Percentiles rank a stretch among this genome's conserved stretches.
phyloP scores from a whole-genome alignment of 208 protist genomes.

The Leishmania turanica region DNA sequence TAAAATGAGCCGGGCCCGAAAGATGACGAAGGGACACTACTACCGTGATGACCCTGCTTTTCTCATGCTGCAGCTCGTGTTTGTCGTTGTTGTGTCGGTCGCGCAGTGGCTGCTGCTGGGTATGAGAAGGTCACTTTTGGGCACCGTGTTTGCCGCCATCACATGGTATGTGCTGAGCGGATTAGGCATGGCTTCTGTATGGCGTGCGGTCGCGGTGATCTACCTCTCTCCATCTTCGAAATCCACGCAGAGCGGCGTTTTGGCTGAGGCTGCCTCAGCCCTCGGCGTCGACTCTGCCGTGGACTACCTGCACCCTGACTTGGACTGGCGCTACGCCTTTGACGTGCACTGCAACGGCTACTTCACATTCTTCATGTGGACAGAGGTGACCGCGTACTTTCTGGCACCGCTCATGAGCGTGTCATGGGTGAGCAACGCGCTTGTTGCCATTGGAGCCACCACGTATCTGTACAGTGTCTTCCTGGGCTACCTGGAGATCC shows the following conservation, averaged over 20 bases:
- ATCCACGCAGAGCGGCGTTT: neutral
- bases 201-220: constrained; percentile 31
- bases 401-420: constrained; percentile 62
- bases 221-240: constrained; percentile 21
- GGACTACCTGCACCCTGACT: constrained; percentile 34
- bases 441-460: constrained; percentile 61
- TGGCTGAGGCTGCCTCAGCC: neutral
- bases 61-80: constrained; percentile 91
- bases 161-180: constrained; percentile 63
- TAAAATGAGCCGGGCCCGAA: constrained; percentile 87
- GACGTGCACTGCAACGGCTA: constrained; percentile 98
- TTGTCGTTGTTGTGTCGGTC: constrained; percentile 68
- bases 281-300: constrained; percentile 11
- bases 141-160: constrained; percentile 44
- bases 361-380: constrained; percentile 95
- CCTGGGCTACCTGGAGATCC: constrained; percentile 93
- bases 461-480: constrained; percentile 94
- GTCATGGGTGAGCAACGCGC: constrained; percentile 39
- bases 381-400: constrained; percentile 89
- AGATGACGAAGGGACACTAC: constrained; percentile 98
- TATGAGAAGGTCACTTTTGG: constrained; percentile 52
- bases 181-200: constrained; percentile 67
- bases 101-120: constrained; percentile 40
- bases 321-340: constrained; percentile 96
- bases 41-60: constrained; percentile 97